Evolutionary conservation across 108 stramenopile species (phyloP).

Genomic region (Nitzschia putrida): DNA sequence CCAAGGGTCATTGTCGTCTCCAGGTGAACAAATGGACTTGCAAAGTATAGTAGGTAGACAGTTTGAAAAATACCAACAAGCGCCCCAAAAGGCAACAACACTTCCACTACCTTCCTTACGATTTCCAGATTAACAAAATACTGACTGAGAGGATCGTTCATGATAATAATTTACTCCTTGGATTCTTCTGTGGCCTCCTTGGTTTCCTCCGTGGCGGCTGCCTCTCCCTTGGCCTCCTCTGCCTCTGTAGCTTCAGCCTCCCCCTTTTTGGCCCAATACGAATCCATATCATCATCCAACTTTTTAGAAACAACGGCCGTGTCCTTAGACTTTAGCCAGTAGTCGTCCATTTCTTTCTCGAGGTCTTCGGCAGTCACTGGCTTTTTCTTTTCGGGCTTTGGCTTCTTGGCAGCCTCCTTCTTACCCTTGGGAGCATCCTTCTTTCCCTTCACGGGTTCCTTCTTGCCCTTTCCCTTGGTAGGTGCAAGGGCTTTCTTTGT

Average conservation of each 20-base stretch:
- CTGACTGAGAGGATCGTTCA: no score
- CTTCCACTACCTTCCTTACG: no score
- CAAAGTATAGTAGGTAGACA: no score
- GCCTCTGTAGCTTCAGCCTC: conserved; percentile 36
- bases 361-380: conserved; percentile 77
- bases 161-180: no score
- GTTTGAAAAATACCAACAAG: no score
- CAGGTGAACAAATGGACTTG: no score
- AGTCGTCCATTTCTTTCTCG: conserved; percentile 83
- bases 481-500: conserved; percentile 15
- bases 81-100: no score
- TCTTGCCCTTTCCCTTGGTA: background rate
- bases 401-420: conserved; percentile 18
- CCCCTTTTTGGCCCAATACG: conserved; percentile 75
- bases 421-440: conserved; percentile 16
- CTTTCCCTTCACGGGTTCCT: background rate
- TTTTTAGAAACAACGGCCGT: conserved; percentile 82
- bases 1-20: no score
- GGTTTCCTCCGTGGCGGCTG: conserved; percentile 15
- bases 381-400: conserved; percentile 54
- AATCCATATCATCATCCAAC: conserved; percentile 86
- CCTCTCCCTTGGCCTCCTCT: conserved; percentile 12
- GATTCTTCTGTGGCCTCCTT: background rate
- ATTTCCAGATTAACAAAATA: no score
- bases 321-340: conserved; percentile 74